These are phyloP conservation scores for Cicer judaicum DNA, from an alignment of 306 rosid species.

Conservation along the genomic window DNA sequence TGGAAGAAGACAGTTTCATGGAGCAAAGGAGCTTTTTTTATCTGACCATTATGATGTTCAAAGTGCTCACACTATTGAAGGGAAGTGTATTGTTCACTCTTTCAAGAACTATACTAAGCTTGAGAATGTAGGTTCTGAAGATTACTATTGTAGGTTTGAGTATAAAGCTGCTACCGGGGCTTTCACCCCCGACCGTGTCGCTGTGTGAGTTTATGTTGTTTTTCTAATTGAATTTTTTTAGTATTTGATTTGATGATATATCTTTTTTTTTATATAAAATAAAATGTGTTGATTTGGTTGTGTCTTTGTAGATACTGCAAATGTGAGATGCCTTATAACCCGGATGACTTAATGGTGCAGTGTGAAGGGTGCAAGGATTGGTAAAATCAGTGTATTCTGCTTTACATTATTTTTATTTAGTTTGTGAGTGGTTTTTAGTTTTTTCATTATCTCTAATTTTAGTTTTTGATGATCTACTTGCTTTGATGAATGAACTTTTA, in stretches of 20 bases:
- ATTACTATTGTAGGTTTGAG: conserved; percentile 86
- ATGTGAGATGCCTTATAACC: conserved; percentile 95
- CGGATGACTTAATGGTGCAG: conserved; percentile 95
- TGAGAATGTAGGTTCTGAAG: conserved; percentile 84
- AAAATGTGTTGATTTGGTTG: conserved; percentile 1
- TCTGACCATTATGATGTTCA: conserved; percentile 82
- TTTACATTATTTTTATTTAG: conserved; percentile 34
- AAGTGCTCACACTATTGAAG: conserved; percentile 89
- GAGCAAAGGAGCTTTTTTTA: conserved; percentile 81
- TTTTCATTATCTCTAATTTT: neutral
- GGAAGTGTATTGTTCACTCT: conserved; percentile 77
- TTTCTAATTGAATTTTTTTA: conserved; percentile 15
- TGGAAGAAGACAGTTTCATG: conserved; percentile 86
- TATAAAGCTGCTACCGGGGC: conserved; percentile 90
- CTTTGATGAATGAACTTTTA: conserved; percentile 7
- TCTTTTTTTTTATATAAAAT: neutral
- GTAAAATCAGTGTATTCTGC: conserved; percentile 56
- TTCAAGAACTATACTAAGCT: conserved; percentile 89
- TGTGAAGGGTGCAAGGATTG: conserved; percentile 98
- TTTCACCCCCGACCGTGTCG: conserved; percentile 88
- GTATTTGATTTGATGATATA: neutral
- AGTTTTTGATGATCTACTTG: conserved; percentile 1
- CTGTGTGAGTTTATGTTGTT: conserved; percentile 68
- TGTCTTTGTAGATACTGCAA: conserved; percentile 79
- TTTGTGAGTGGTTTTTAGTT: neutral